Evolutionary conservation across 129 eudicot species (phyloP), one percentile per base, ranked within the genome.

Genomic region (Centaurea solstitialis): DNA sequence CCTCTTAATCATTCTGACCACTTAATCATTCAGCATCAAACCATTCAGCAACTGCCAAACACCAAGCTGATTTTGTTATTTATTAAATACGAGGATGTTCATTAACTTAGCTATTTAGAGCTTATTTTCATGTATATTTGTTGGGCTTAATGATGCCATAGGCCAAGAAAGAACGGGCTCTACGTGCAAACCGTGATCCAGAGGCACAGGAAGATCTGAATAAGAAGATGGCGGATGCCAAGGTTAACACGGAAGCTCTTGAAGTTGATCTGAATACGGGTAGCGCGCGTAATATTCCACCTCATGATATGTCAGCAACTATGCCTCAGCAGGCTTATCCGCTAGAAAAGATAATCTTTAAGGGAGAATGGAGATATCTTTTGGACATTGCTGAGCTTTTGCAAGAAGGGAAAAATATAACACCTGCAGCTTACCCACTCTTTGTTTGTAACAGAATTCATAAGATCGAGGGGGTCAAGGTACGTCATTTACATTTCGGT

Each of bases 311-410:
- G 43, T 87, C 83, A 79, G 97, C 99, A 57, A 81, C 91, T 40
- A 76, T 74, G 38, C 91, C 93, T 70, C 79, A 88, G 47, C 84
- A 43, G 72, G 97, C 97, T 70, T 95, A 95, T 87, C 98, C 97
- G 3, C 85, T 95, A 6, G 90, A 91, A 72, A 91, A 82, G 80
- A 93, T 93, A 15, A 96, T 91, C 62, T 80, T 50, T 1, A 83
- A 79, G 45, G 99, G 99, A 76, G 98, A 96, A 79, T 89, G 91
- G 99, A 87, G 85, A 80, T 89, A 85, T 78, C 90, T 96, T 73
- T 4, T 17, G 5, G 98, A 93, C 74, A 75, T 91, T 62, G 45
- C 78, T 23, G 80, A 88, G 80, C 82, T 79, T 69, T 69, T 78
- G 24, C 86, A 88, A 68, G 40, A 71, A 43, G 89, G 88, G 37